Percentiles rank a stretch among this genome's conserved stretches.
These are phyloP conservation scores for Earliella scabrosa DNA, from an alignment of 1,284 basidiomycete genomes.

Conservation along the genomic window DNA sequence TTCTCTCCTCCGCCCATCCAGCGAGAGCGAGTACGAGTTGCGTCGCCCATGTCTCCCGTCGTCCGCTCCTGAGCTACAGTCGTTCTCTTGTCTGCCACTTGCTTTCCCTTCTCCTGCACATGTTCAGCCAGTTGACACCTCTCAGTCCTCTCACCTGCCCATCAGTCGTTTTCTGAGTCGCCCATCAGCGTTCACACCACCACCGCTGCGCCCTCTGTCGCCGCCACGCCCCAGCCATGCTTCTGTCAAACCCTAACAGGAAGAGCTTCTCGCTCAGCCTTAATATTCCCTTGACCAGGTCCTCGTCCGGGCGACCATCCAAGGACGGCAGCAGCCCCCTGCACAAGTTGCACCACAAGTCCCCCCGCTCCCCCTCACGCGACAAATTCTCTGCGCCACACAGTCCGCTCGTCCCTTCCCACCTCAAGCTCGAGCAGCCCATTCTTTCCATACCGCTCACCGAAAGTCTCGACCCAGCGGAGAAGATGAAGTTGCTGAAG, in stretches of 20 bases:
- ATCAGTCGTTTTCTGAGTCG: slow-evolving; percentile 17
- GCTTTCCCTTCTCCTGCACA: slow-evolving; percentile 8
- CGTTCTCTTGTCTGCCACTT: neutral
- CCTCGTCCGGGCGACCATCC: slow-evolving; percentile 6
- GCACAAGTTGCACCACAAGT: too few species aligned
- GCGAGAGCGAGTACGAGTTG: too few species aligned
- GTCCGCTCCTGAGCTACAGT: neutral
- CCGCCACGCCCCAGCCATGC: slow-evolving; percentile 14
- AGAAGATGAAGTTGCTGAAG: slow-evolving; percentile 44
- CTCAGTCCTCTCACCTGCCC: slow-evolving; percentile 13
- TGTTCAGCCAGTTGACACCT: slow-evolving; percentile 10
- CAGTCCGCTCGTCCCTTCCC: slow-evolving; percentile 17
- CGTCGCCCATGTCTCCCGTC: neutral
- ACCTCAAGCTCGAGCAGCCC: slow-evolving; percentile 21
- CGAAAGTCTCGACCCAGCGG: slow-evolving; percentile 39
- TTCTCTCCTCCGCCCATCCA: slow-evolving; percentile 8
- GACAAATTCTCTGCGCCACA: slow-evolving; percentile 11
- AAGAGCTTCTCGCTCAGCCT: slow-evolving; percentile 23
- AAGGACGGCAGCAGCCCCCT: slow-evolving; percentile 3
- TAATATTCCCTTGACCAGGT: slow-evolving; percentile 18
- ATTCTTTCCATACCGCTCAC: slow-evolving; percentile 35
- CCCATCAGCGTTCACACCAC: slow-evolving; percentile 3
- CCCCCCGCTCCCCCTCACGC: slow-evolving; percentile 9
- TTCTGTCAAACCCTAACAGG: slow-evolving; percentile 18
- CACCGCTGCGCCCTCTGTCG: neutral